Evolutionary conservation across 331 rosid species (phyloP), one percentile per base, ranked within the genome.

Genomic region (Dryas integrifolia): DNA sequence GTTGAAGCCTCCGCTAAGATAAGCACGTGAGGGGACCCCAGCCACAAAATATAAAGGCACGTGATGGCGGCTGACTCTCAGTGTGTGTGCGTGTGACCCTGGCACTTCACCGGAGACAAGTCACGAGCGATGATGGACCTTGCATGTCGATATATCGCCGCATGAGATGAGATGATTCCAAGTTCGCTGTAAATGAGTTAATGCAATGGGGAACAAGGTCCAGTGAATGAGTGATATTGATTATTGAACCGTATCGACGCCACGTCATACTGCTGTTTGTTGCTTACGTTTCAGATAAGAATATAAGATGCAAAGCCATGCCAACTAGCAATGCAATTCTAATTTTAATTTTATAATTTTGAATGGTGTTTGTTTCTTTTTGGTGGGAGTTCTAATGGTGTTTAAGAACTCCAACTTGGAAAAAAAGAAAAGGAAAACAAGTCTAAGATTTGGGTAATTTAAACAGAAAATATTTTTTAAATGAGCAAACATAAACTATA

Each of bases 1-100:
- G 86, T 74, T 82, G 75, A 76, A 74, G 46, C 76, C 18, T 59
- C 68, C 65, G 60, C 73, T 5, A 76, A 52, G 73, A 52, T 14
- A 51, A 73, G 73, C 89, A 80, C 87, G 81, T 85, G 87, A 78
- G 71, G 60, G 78, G 39, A 70, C 63, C 67, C 21, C 58, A 12
- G n/a, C 52, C 43, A 46, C 70, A 38, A 26, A 77, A 63, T 4
- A 53, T 8, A 0, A 1, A 13, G 75, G 13, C 82, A 75, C 81
- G 81, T 70, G 88, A 69, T 47, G 84, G 75, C 60, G 65, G 77
- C 79, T 69, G 58, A 53, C 60, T 49, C 41, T 49, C 62, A 8
- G 45, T 40, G 21, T 67, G 51, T 44, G 43, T 18, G 21, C 16
- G 51, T 57, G 67, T 41, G 38, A 43, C 72, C 41, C 40, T n/a